Percentiles rank a stretch among this genome's conserved stretches.
These are phyloP conservation scores for Colletotrichum sp. DNA, from an alignment of 2,329 filamentous ascomycete species.

Conservation along the genomic window DNA sequence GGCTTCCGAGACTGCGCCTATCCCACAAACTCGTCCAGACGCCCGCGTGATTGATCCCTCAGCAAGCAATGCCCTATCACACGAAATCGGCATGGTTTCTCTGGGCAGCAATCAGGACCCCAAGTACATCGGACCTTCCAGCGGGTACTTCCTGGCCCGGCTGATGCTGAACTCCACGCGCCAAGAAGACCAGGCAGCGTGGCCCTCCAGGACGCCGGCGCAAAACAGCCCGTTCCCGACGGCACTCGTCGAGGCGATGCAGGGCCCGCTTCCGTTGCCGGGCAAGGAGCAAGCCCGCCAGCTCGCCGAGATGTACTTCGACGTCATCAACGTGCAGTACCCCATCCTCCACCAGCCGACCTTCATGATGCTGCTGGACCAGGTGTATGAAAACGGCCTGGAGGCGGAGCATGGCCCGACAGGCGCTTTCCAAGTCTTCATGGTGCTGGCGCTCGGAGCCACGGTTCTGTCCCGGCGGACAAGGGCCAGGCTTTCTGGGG, in stretches of 20 bases:
- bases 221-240: slow-evolving; percentile 24
- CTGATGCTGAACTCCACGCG: slow-evolving; percentile 47
- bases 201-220: neutral
- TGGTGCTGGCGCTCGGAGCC: slow-evolving; percentile 57
- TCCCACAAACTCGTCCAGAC: slow-evolving; percentile 16
- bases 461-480: slow-evolving; percentile 48
- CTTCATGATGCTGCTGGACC: slow-evolving; percentile 34
- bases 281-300: slow-evolving; percentile 39
- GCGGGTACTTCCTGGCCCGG: slow-evolving; percentile 58
- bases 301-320: slow-evolving; percentile 52
- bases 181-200: slow-evolving; percentile 27
- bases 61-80: slow-evolving; percentile 36
- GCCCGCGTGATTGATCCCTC: slow-evolving; percentile 18
- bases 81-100: slow-evolving; percentile 59
- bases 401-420: slow-evolving; percentile 28
- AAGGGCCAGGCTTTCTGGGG: slow-evolving; percentile 48
- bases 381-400: slow-evolving; percentile 35
- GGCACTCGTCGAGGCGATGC: slow-evolving; percentile 34
- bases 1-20: neutral
- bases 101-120: slow-evolving; percentile 51
- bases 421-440: slow-evolving; percentile 52
- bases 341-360: slow-evolving; percentile 53
- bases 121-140: slow-evolving; percentile 60
- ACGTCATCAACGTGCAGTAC: slow-evolving; percentile 51
- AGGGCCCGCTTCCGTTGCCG: slow-evolving; percentile 36